Percentiles rank a stretch among this genome's conserved stretches.
Evolutionary conservation across 768 basidiomycete genomes (phyloP).

Genomic region (Tylopilus intermedius): DNA sequence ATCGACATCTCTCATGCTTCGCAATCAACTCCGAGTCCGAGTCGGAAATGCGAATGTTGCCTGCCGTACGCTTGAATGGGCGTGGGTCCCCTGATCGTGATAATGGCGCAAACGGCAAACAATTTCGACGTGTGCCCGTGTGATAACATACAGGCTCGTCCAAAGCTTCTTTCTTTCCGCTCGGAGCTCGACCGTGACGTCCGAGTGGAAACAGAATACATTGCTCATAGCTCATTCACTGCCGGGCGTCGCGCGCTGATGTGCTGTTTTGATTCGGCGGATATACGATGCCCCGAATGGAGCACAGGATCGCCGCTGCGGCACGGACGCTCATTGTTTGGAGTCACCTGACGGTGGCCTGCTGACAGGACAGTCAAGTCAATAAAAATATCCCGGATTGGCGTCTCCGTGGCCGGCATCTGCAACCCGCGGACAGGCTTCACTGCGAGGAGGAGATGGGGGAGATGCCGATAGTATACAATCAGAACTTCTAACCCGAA

Average conservation of each 20-base stretch:
- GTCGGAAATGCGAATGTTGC: conserved; percentile 6
- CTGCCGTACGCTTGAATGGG: background rate
- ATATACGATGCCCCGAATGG: too few species aligned
- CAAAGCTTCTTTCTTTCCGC: conserved; percentile 10
- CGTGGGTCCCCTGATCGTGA: background rate
- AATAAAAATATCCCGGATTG: background rate
- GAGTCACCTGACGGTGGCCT: too few species aligned
- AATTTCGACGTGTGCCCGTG: background rate
- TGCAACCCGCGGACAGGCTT: background rate
- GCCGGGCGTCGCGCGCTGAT: background rate
- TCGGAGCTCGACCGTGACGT: background rate
- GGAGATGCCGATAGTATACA: background rate
- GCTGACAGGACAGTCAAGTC: too few species aligned
- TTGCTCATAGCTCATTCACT: background rate
- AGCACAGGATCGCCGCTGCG: background rate
- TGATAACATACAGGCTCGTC: background rate
- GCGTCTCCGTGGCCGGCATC: background rate
- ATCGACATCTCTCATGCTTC: background rate
- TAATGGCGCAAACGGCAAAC: background rate
- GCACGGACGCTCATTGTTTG: background rate
- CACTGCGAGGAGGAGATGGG: too few species aligned
- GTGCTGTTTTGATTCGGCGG: background rate
- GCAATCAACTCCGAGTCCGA: background rate
- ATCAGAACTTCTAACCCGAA: background rate
- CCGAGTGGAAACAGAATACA: background rate